phyloP scores from a whole-genome alignment of 179 eudicot species.

The Corrigiola litoralis region DNA sequence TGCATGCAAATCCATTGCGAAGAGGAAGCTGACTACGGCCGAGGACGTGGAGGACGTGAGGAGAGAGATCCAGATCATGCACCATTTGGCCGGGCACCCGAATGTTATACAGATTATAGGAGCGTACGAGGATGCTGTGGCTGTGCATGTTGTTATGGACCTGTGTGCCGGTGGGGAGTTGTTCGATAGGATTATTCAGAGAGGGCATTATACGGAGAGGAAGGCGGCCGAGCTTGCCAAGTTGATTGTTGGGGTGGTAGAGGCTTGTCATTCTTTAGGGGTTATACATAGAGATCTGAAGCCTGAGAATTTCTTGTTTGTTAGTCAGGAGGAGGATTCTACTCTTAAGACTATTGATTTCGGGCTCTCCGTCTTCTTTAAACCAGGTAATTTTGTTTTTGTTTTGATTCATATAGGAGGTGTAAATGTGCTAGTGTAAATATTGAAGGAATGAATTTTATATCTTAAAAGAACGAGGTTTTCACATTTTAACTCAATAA shows the following conservation, averaged over 20 bases:
- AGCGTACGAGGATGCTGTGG: conserved; percentile 40
- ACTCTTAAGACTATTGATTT: conserved; percentile 43
- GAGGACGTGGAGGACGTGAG: conserved; percentile 45
- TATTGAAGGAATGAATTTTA: neutral
- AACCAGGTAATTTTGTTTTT: conserved; percentile 27
- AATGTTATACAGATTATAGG: conserved; percentile 33
- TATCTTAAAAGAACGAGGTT: neutral
- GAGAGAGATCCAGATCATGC: conserved; percentile 49
- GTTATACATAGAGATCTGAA: conserved; percentile 41
- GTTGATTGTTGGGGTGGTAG: conserved; percentile 35
- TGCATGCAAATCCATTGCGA: conserved; percentile 46
- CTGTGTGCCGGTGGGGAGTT: conserved; percentile 40
- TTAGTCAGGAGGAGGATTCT: conserved; percentile 29
- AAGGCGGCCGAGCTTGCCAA: conserved; percentile 41
- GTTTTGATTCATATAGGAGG: neutral
- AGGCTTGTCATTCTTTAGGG: conserved; percentile 40
- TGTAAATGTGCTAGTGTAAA: neutral
- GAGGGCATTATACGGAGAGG: conserved; percentile 40
- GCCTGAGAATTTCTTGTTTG: conserved; percentile 48
- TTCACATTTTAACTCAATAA: no score
- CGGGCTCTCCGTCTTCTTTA: conserved; percentile 40
- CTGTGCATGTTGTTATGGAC: conserved; percentile 44
- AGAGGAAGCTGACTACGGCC: conserved; percentile 27
- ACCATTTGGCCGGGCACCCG: conserved; percentile 30
- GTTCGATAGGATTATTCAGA: conserved; percentile 38